These are phyloP conservation scores for Lactarius hengduanensis DNA, from an alignment of 768 basidiomycete species.

Conservation along the genomic window DNA sequence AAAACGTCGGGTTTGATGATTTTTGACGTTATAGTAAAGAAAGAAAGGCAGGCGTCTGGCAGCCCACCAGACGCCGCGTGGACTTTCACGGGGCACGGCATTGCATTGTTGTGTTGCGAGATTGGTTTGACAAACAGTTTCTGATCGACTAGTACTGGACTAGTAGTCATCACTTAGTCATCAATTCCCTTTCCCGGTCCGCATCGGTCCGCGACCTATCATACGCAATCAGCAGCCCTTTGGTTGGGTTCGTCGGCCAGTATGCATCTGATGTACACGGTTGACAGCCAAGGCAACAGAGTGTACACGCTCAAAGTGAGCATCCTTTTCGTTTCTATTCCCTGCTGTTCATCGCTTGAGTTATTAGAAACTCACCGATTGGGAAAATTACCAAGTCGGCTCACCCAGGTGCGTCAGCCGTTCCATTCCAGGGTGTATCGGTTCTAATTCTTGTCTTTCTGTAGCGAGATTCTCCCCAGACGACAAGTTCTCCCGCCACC, in stretches of 20 bases:
- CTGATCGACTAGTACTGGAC: background rate
- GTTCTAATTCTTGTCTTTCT: background rate
- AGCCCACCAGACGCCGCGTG: background rate
- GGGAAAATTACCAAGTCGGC: slow-evolving; percentile 93
- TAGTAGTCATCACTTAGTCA: too few species aligned
- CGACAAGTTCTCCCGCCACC: slow-evolving; percentile 98
- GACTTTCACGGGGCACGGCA: slow-evolving; percentile 15
- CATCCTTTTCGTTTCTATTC: background rate
- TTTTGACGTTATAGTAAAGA: background rate
- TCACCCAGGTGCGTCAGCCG: slow-evolving; percentile 74
- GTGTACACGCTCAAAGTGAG: slow-evolving; percentile 90
- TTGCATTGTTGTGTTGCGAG: background rate
- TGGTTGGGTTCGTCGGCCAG: slow-evolving; percentile 32
- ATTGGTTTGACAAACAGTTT: slow-evolving; percentile 13
- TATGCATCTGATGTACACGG: slow-evolving; percentile 98
- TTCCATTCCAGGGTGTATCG: background rate
- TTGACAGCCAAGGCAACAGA: slow-evolving; percentile 74
- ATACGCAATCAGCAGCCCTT: background rate
- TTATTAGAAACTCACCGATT: slow-evolving; percentile 76
- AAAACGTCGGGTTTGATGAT: background rate
- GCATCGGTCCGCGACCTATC: background rate
- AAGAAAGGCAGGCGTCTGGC: background rate
- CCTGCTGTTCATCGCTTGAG: background rate
- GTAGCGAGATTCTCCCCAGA: slow-evolving; percentile 97
- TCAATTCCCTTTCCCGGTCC: background rate